phyloP scores from a whole-genome alignment of 495 filamentous ascomycete species.

The Polyplosphaeria fusca region DNA sequence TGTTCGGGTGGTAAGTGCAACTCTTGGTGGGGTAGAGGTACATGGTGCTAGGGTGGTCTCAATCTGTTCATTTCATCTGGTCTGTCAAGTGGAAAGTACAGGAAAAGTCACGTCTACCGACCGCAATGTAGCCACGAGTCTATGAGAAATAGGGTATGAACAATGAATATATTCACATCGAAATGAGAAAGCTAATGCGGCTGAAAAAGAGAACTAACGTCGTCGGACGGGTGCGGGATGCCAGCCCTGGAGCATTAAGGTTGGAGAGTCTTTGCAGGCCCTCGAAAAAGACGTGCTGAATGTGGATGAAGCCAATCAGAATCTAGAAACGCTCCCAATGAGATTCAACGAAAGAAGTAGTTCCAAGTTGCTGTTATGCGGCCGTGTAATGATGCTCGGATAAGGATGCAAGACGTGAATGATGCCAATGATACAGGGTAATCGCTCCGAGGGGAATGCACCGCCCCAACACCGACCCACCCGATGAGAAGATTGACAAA shows the following conservation, averaged over 20 bases:
- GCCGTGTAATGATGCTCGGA: not conserved
- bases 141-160: too few species aligned
- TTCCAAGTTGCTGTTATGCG: not conserved
- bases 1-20: too few species aligned
- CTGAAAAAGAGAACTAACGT: constrained; percentile 6
- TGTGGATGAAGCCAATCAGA: not conserved
- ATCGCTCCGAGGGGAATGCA: not conserved
- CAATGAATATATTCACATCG: not conserved
- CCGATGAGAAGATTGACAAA: constrained; percentile 22
- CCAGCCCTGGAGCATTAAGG: constrained; percentile 34
- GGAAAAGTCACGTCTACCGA: too few species aligned
- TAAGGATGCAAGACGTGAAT: not conserved
- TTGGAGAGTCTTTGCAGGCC: not conserved
- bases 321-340: not conserved
- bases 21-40: too few species aligned
- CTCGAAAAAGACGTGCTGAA: constrained; percentile 1
- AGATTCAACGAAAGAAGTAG: constrained; percentile 4
- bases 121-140: too few species aligned
- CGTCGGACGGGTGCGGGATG: constrained; percentile 15
- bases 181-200: too few species aligned
- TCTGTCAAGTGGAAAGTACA: too few species aligned
- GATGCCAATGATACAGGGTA: constrained; percentile 7
- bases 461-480: constrained; percentile 22
- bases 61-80: too few species aligned
- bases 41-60: too few species aligned